phyloP scores from a whole-genome alignment of 164 flowering plant species.

The Tinospora cordifolia region DNA sequence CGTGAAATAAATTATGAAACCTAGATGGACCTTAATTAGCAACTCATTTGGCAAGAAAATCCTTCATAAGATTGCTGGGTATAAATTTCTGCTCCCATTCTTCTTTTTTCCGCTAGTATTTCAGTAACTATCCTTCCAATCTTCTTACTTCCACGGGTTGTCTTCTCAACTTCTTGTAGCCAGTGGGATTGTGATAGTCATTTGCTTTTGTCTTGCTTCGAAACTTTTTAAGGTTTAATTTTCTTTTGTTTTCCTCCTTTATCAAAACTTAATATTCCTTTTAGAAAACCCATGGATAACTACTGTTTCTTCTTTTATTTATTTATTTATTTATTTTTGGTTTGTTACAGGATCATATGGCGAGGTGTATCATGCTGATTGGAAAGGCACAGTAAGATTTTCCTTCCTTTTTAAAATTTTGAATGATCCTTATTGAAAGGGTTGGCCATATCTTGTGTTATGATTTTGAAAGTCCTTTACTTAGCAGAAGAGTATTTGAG shows the following conservation, averaged over 20 bases:
- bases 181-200: neutral
- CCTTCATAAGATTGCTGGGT: too few species aligned
- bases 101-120: neutral
- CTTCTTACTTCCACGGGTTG: neutral
- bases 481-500: neutral
- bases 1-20: too few species aligned
- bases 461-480: neutral
- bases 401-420: neutral
- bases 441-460: slow-evolving; percentile 3
- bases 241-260: neutral
- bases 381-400: slow-evolving; percentile 88
- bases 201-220: neutral
- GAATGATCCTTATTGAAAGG: neutral
- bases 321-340: slow-evolving; percentile 6
- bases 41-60: too few species aligned
- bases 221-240: neutral
- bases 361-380: slow-evolving; percentile 95
- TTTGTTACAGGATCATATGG: slow-evolving; percentile 79
- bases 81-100: too few species aligned
- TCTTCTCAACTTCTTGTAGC: neutral
- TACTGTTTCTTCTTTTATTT: slow-evolving; percentile 1
- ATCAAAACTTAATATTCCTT: neutral
- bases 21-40: too few species aligned
- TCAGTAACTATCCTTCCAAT: neutral
- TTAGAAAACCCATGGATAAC: neutral